Evolutionary conservation across 805 yeast species (phyloP).

Genomic region (Martiniozyma abietophila): DNA sequence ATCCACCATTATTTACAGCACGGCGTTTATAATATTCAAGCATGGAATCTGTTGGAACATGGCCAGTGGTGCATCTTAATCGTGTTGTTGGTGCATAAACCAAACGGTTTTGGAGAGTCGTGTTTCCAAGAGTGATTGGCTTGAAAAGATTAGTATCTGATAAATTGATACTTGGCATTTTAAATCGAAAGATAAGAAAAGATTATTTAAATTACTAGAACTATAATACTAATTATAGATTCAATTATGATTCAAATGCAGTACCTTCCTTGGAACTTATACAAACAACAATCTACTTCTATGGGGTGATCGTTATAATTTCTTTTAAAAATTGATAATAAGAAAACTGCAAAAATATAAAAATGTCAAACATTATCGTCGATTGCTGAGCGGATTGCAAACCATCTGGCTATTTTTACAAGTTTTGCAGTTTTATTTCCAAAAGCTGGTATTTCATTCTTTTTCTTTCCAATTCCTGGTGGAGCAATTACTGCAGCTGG

Average conservation of each 20-base stretch:
- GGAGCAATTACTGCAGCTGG: slow-evolving; percentile 80
- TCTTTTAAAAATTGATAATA: no score
- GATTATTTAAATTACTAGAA: no score
- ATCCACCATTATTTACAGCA: slow-evolving; percentile 45
- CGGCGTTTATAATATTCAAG: slow-evolving; percentile 47
- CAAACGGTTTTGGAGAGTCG: slow-evolving; percentile 31
- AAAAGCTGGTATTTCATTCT: slow-evolving; percentile 61
- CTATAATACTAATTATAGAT: no score
- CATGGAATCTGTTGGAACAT: slow-evolving; percentile 38
- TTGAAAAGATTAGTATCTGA: slow-evolving; percentile 1
- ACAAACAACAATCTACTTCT: no score
- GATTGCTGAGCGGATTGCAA: no score
- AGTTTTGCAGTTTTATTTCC: slow-evolving; percentile 74
- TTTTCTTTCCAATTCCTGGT: slow-evolving; percentile 84
- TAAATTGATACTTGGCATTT: no score
- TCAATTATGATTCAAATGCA: no score
- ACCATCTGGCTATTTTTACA: slow-evolving; percentile 76
- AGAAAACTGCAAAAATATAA: no score
- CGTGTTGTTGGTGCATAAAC: slow-evolving; percentile 48
- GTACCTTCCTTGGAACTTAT: no score
- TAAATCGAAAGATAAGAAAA: no score
- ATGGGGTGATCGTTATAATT: no score
- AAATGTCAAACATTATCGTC: no score
- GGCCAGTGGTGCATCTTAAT: slow-evolving; percentile 29
- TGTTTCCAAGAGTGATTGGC: slow-evolving; percentile 33